Evolutionary conservation across 495 filamentous ascomycete genomes (phyloP), one percentile per base, ranked within the genome.

Genomic region (Lichenothelia convexa): DNA sequence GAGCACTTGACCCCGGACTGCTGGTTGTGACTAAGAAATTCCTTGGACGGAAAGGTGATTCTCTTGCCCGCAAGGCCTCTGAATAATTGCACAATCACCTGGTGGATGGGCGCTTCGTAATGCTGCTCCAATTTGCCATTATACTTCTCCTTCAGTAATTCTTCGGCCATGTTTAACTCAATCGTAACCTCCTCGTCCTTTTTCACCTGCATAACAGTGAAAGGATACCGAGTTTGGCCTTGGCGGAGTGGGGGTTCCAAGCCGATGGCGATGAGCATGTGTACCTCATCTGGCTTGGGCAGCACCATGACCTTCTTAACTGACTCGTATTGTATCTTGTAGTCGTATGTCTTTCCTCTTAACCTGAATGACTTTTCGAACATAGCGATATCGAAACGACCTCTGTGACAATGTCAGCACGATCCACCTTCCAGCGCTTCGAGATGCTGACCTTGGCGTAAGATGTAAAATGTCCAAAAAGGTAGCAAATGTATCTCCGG

Each of bases 351-450:
- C 60, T 95, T 95, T 34, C 91, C 91, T 34, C 91, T 87, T 39
- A 99, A 71, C 39, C 91, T 78, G 71, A 99, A 95, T 4, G 91
- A 95, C 1, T 74, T 73, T 54, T 95, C 91, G 68, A 95, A 99
- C 82, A 99, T 93, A 55, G 95, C 91, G 65, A 95, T 92, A 57
- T 94, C 91, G 67, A 95, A 99, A 34, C 91, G 89, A 54, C 91
- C 91, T 78, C 89, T n/a, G n/a, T n/a, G n/a, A n/a, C 92, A 54
- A 30, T n/a, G n/a, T n/a, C n/a, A n/a, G n/a, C n/a, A n/a, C n/a
- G n/a, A n/a, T n/a, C n/a, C n/a, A n/a, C n/a, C n/a, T n/a, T n/a
- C n/a, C n/a, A n/a, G n/a, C n/a, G 40, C 57, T 82, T 83, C 84
- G n/a, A n/a, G n/a, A n/a, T n/a, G n/a, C n/a, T n/a, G n/a, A n/a